Conservation (phyloP, 192 early-diverging fungal genomes). For the Phlyctochytrium arcticum region DNA sequence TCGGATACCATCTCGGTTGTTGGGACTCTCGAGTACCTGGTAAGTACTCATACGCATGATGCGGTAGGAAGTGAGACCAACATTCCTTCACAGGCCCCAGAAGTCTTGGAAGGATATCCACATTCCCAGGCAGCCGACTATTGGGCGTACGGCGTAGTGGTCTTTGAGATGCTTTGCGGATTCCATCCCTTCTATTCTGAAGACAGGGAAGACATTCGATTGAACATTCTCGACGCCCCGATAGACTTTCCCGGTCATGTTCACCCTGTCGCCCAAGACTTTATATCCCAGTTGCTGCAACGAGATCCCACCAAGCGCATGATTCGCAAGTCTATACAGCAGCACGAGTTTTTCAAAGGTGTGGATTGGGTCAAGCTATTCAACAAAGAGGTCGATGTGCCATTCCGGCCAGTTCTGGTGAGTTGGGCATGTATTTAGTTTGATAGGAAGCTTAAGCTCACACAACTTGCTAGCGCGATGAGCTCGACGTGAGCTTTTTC, state of each 20-base stretch:
- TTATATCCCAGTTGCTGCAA: conserved; percentile 30
- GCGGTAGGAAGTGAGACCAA: not conserved
- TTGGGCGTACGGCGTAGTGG: conserved; percentile 54
- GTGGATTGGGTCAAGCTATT: conserved; percentile 45
- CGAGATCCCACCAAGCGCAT: conserved; percentile 35
- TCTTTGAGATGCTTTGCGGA: conserved; percentile 55
- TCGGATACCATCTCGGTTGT: conserved; percentile 23
- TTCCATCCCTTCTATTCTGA: conserved; percentile 51
- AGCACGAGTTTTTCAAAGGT: conserved; percentile 39
- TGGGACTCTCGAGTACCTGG: conserved; percentile 52
- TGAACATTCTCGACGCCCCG: conserved; percentile 35
- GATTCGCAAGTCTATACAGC: conserved; percentile 32
- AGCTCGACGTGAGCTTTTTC: conserved; percentile 41
- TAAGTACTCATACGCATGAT: conserved; percentile 2
- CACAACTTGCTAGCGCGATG: conserved; percentile 24
- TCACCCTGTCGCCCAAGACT: conserved; percentile 20
- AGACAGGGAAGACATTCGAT: conserved; percentile 34
- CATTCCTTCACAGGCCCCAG: conserved; percentile 34
- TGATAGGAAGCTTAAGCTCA: not conserved
- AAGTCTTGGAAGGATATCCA: conserved; percentile 42
- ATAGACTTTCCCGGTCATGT: conserved; percentile 39
- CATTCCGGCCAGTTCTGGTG: conserved; percentile 43
- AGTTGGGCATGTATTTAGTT: not conserved
- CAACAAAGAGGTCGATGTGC: conserved; percentile 38
- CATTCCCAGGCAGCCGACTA: conserved; percentile 48